Conservation (phyloP, 176 grass and related monocot genomes). For the Echinochloa phyllopogon region DNA sequence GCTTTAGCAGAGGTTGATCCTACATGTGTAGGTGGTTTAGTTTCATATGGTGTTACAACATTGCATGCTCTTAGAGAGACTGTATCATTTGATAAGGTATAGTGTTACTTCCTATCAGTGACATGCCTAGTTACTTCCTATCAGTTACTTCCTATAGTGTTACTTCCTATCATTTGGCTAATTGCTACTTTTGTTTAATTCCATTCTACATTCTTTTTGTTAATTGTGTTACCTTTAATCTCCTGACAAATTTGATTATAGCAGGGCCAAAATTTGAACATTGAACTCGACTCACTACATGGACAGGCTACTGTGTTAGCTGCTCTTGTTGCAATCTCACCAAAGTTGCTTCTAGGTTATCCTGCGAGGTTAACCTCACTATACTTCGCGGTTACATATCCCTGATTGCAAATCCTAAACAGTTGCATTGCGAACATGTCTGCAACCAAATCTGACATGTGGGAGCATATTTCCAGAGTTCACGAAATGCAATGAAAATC, state of each 20-base stretch:
- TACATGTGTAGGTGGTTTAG: conserved; percentile 96
- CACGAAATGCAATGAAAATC: background rate
- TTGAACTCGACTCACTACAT: conserved; percentile 78
- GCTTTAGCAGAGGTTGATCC: conserved; percentile 98
- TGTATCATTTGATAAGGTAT: conserved; percentile 92
- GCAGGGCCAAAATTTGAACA: conserved; percentile 75
- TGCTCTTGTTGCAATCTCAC: conserved; percentile 87
- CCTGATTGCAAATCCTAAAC: conserved; percentile 32
- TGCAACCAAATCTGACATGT: background rate
- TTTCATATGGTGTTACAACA: conserved; percentile 94
- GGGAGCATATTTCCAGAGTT: background rate
- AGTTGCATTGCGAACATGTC: background rate
- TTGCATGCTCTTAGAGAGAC: conserved; percentile 89
- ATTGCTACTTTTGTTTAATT: conserved; percentile 23
- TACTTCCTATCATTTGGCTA: background rate
- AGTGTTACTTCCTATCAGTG: conserved; percentile 10
- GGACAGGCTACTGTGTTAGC: conserved; percentile 90
- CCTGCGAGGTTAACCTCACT: conserved; percentile 78
- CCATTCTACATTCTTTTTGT: background rate
- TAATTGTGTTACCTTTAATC: conserved; percentile 26
- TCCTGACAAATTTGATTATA: conserved; percentile 41
- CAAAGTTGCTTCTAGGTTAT: conserved; percentile 93
- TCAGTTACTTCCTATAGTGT: conserved; percentile 42
- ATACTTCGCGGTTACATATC: conserved; percentile 21
- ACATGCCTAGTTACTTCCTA: conserved; percentile 2